Conservation (phyloP, 331 rosid species). For the Acacia pycnantha region DNA sequence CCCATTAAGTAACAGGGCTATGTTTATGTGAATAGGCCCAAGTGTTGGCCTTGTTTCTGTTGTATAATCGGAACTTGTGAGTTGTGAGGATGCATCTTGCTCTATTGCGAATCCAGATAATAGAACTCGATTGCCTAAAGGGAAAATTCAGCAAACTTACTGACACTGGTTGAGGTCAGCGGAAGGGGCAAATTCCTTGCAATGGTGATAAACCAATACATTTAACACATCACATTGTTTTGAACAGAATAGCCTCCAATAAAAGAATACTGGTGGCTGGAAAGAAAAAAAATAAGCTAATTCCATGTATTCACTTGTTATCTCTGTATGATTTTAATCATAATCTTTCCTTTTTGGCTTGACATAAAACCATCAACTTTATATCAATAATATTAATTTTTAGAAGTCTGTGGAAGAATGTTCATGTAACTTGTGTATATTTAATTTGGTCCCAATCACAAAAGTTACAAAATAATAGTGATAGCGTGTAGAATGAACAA, state of each 20-base stretch:
- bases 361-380: not conserved
- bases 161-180: too few relatives aligned
- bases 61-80: not conserved
- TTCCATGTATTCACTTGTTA: not conserved
- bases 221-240: too few relatives aligned
- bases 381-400: not conserved
- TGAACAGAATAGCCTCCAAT: too few relatives aligned
- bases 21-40: not conserved
- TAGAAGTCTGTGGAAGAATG: not conserved
- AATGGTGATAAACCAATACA: too few relatives aligned
- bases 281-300: not conserved
- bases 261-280: fast-evolving
- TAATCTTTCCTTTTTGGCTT: not conserved
- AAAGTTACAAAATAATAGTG: not conserved
- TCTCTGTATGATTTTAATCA: not conserved
- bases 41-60: not conserved
- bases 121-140: not conserved
- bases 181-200: too few relatives aligned
- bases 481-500: not conserved
- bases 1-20: not conserved
- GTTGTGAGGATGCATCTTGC: not conserved
- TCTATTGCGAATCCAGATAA: not conserved
- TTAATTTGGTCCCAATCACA: not conserved
- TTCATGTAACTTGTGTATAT: not conserved
- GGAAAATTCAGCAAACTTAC: not conserved